Conservation (phyloP, 1,284 basidiomycete species). For the Ganoderma resinaceum region DNA sequence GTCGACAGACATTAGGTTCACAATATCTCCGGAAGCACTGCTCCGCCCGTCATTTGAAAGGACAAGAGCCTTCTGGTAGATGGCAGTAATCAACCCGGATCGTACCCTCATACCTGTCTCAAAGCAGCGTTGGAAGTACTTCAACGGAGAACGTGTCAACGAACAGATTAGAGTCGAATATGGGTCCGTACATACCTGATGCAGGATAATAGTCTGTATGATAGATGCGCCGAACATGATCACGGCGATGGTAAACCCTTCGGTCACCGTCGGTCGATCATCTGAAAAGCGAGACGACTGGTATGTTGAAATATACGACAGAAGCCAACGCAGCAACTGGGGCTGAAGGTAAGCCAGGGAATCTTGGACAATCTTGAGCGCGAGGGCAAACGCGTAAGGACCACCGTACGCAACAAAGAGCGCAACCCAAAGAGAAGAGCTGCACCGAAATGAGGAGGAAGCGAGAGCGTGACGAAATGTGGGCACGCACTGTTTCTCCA, state of each 20-base stretch:
- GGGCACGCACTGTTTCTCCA: slow-evolving; percentile 63
- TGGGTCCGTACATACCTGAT: slow-evolving; percentile 64
- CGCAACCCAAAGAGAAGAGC: slow-evolving; percentile 73
- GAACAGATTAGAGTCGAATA: neutral
- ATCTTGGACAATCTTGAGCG: slow-evolving; percentile 84
- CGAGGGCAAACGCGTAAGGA: slow-evolving; percentile 73
- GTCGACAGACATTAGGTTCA: slow-evolving; percentile 93
- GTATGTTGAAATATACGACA: slow-evolving; percentile 85
- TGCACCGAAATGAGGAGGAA: slow-evolving; percentile 15
- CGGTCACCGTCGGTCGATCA: slow-evolving; percentile 43
- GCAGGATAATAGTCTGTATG: slow-evolving; percentile 83
- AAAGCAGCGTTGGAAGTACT: slow-evolving; percentile 87
- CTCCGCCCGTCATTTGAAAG: slow-evolving; percentile 86
- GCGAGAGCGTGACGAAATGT: neutral
- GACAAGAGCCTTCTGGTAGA: slow-evolving; percentile 88
- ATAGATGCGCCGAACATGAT: slow-evolving; percentile 85
- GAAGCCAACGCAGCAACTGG: slow-evolving; percentile 83
- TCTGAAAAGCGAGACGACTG: slow-evolving; percentile 53
- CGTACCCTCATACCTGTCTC: slow-evolving; percentile 93
- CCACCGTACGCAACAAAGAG: slow-evolving; percentile 82
- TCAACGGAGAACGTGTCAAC: slow-evolving; percentile 7
- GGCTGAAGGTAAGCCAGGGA: slow-evolving; percentile 87
- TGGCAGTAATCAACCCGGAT: slow-evolving; percentile 84
- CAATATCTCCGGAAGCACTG: slow-evolving; percentile 89
- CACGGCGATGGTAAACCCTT: slow-evolving; percentile 80